A percentile compares a stretch with the other conserved stretches of the same genome.
Conservation (phyloP, 139 green algal genomes). For the Mesotaenium endlicherianum region DNA sequence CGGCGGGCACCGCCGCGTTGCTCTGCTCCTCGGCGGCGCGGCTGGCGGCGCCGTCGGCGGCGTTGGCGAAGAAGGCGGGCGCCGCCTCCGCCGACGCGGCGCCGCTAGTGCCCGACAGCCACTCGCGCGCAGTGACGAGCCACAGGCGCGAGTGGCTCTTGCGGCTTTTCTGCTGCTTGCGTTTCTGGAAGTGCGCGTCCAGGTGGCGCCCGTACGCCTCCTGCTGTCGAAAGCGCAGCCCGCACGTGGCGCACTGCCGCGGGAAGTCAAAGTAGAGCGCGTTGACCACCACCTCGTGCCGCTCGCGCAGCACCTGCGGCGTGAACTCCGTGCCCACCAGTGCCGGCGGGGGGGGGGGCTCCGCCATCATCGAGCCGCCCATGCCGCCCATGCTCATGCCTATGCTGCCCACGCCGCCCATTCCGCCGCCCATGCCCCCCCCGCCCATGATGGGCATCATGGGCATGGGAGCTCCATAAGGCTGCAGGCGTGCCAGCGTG, state of each 20-base stretch:
- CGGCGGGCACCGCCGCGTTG: slow-evolving; percentile 16
- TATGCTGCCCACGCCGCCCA: not conserved
- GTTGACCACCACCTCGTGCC: slow-evolving; percentile 4
- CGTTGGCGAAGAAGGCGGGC: not conserved
- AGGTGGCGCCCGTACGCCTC: slow-evolving; percentile 43
- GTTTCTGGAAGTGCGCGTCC: slow-evolving; percentile 33
- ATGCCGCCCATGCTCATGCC: not conserved
- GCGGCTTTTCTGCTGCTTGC: slow-evolving; percentile 28
- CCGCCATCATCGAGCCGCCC: not conserved
- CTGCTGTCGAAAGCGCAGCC: slow-evolving; percentile 40
- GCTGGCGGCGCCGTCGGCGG: not conserved
- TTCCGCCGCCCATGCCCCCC: not conserved
- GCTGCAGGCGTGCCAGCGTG: no score
- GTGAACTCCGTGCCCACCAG: slow-evolving; percentile 16
- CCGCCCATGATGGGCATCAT: no score
- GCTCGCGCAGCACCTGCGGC: slow-evolving; percentile 2
- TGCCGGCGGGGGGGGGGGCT: no score
- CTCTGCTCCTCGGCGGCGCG: slow-evolving; percentile 8
- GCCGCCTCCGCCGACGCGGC: not conserved
- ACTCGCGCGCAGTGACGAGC: slow-evolving; percentile 34
- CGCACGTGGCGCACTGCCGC: slow-evolving; percentile 39
- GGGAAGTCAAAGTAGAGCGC: slow-evolving; percentile 44
- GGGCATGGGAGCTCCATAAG: no score
- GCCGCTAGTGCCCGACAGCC: slow-evolving; percentile 9
- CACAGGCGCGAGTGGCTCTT: slow-evolving; percentile 25